These are phyloP conservation scores for Arachis stenosperma DNA, from an alignment of 306 rosid species.

Conservation along the genomic window DNA sequence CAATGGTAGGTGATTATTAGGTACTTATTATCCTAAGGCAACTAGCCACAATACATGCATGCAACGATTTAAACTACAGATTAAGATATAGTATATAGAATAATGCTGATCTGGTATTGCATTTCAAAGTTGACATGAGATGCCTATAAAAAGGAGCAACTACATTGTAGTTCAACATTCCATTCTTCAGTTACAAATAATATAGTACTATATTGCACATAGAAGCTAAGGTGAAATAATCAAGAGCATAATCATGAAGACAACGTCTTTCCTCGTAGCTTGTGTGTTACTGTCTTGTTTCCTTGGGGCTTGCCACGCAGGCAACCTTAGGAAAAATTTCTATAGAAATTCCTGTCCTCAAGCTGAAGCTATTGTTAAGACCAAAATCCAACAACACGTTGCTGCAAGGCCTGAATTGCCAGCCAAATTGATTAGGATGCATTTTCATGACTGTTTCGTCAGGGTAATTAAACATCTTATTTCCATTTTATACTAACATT, in stretches of 20 bases:
- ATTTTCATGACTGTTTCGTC: conserved; percentile 73
- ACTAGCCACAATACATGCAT: conserved; percentile 13
- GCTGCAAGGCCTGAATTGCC: conserved; percentile 44
- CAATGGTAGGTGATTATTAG: conserved; percentile 4
- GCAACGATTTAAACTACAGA: conserved; percentile 6
- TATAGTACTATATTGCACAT: background rate
- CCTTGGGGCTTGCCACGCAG: conserved; percentile 47
- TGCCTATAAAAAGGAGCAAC: conserved; percentile 30
- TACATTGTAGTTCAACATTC: conserved; percentile 7
- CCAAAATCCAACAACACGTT: conserved; percentile 43
- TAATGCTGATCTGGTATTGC: conserved; percentile 25
- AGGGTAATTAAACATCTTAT: conserved; percentile 40
- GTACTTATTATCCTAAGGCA: conserved; percentile 16
- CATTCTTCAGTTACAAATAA: background rate
- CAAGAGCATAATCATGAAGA: conserved; percentile 35
- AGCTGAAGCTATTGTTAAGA: conserved; percentile 52
- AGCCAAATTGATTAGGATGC: conserved; percentile 61
- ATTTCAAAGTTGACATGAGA: background rate
- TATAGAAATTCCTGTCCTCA: conserved; percentile 43
- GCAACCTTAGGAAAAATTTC: conserved; percentile 51
- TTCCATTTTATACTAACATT: too few species aligned
- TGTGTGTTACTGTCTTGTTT: conserved; percentile 31
- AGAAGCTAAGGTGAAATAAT: background rate
- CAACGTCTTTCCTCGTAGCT: conserved; percentile 24
- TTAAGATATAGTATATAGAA: background rate